Conservation (phyloP, 1,284 basidiomycete species). For the Albatrellus sp. region DNA sequence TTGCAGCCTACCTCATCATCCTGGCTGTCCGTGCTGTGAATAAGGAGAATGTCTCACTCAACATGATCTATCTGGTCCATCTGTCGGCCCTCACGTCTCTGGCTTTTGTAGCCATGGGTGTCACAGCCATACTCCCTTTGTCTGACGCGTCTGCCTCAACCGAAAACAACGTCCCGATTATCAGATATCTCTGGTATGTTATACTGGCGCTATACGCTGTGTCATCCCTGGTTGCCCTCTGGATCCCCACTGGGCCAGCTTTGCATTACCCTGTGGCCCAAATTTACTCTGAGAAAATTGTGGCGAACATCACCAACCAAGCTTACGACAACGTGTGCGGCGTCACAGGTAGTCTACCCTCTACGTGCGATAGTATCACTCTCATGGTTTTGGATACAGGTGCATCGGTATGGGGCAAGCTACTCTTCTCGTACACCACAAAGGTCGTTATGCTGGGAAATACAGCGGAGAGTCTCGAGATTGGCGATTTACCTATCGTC, state of each 20-base stretch:
- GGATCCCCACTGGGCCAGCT: constrained; percentile 59
- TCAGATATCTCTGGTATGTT: constrained; percentile 31
- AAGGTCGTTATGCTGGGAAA: constrained; percentile 77
- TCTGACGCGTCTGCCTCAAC: constrained; percentile 10
- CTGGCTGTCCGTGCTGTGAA: constrained; percentile 42
- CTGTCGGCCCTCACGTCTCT: constrained; percentile 45
- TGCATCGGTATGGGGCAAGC: constrained; percentile 36
- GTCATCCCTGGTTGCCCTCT: constrained; percentile 36
- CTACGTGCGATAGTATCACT: not conserved
- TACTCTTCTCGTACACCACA: constrained; percentile 76
- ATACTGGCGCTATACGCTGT: constrained; percentile 36
- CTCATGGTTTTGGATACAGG: constrained; percentile 5
- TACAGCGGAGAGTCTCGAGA: constrained; percentile 60
- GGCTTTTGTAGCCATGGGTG: constrained; percentile 36
- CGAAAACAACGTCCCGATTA: constrained; percentile 15
- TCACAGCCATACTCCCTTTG: constrained; percentile 42
- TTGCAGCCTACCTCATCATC: constrained; percentile 48
- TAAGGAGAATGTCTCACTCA: constrained; percentile 33
- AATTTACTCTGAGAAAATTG: constrained; percentile 65
- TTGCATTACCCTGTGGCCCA: constrained; percentile 58
- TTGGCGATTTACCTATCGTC: constrained; percentile 76
- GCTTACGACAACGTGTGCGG: constrained; percentile 60
- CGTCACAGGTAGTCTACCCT: constrained; percentile 27
- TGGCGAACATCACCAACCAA: constrained; percentile 39
- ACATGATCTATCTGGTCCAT: constrained; percentile 57